A percentile compares a stretch with the other conserved stretches of the same genome.
These are phyloP conservation scores for Primulina tabacum DNA, from an alignment of 257 asterid species.

Conservation along the genomic window DNA sequence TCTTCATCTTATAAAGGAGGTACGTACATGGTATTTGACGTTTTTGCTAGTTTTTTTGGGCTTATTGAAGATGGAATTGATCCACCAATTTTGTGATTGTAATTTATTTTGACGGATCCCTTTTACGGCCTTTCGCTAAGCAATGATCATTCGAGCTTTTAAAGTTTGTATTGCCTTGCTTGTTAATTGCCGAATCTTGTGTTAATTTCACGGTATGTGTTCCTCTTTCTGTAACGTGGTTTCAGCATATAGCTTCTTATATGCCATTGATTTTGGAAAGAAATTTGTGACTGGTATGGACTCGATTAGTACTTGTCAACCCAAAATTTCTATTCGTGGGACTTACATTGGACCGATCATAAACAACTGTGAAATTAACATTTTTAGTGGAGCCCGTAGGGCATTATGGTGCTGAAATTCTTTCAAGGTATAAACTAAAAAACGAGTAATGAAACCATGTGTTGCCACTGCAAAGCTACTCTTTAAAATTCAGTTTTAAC, in stretches of 20 bases:
- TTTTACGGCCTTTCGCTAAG: background rate
- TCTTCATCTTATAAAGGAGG: constrained; percentile 51
- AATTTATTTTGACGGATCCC: background rate
- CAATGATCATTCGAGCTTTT: background rate
- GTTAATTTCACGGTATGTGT: background rate
- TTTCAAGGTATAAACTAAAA: background rate
- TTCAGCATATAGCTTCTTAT: constrained; percentile 4
- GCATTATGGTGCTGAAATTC: background rate
- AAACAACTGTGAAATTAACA: constrained; percentile 1
- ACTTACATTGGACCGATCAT: background rate
- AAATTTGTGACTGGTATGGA: background rate
- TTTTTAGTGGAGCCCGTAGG: background rate
- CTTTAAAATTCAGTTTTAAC: background rate
- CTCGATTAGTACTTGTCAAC: background rate
- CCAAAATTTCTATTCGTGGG: background rate
- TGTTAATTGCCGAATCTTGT: background rate
- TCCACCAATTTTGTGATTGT: background rate
- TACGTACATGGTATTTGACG: constrained; percentile 18
- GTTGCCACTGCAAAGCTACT: background rate
- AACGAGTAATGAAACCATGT: background rate
- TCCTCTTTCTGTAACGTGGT: constrained; percentile 7
- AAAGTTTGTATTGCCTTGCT: background rate
- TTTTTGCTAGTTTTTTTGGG: background rate
- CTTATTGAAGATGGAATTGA: background rate
- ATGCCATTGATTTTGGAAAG: background rate